Evolutionary conservation across 257 asterid genomes (phyloP), one percentile per base, ranked within the genome.

Genomic region (Solanum peruvianum): DNA sequence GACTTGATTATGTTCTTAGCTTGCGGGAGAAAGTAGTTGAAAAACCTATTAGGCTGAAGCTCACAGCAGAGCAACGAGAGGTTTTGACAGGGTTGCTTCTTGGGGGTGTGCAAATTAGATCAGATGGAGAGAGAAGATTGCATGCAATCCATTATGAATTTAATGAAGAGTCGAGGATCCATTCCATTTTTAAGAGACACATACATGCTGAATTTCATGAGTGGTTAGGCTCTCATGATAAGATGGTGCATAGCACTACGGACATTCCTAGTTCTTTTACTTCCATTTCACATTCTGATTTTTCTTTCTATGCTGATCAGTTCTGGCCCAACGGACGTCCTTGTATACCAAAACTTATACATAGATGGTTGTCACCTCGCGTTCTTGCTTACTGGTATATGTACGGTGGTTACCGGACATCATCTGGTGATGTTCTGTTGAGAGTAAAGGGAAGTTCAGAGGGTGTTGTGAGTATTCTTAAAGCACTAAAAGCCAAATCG

Each of bases 311-410:
- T 8, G 98, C 98, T 2, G 93, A 97, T 58, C 98, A 94, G 89
- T 97, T 97, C 91, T 92, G 93, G 92, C 91, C 93, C 11, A 92
- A 92, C 29, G 93, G 95, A 27, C 86, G 9, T n/a, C 95, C 93
- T 10, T 92, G 84, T 11, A 92, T 95, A 75, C 99, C 99, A 44
- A 95, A 93, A 90, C 94, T 97, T 69, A 92, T 97, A 82, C 96
- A 96, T 58, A 89, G 98, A 88, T 97, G 99, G 99, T 39, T 97
- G 87, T 95, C 99, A 2, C 98, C 98, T 64, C 93, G 95, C 45
- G 97, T 93, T 89, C 96, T 97, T 90, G 99, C 99, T 14, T 96
- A 95, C 76, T 97, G 99, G 99, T 97, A 95, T 41, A 97, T 97
- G 99, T 95, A 94, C 39, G 94, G 95, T 4, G 99, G 99, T 41